These are phyloP conservation scores for Trametes elegans DNA, from an alignment of 768 basidiomycete species.

Conservation along the genomic window DNA sequence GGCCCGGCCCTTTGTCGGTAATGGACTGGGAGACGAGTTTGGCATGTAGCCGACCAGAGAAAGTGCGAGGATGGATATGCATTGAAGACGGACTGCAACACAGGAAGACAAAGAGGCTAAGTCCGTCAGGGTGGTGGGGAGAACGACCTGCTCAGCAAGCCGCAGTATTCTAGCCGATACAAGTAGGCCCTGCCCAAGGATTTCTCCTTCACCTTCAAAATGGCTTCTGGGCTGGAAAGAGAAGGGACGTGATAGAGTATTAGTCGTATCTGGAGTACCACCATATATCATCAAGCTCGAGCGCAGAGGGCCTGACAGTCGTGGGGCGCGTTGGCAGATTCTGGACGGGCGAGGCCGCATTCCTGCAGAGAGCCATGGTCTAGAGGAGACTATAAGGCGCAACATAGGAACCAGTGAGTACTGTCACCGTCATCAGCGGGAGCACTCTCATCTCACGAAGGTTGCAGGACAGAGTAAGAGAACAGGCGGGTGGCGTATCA, in stretches of 20 bases:
- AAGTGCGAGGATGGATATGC: not conserved
- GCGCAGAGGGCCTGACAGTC: not conserved
- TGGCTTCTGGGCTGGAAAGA: no score
- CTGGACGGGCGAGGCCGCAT: not conserved
- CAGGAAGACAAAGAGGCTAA: not conserved
- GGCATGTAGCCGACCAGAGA: no score
- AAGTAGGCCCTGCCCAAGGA: slow-evolving; percentile 8
- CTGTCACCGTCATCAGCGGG: no score
- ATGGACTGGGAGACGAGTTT: no score
- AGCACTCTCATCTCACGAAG: no score
- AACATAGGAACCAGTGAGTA: no score
- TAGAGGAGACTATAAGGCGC: no score
- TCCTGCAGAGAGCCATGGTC: not conserved
- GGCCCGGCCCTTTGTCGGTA: no score
- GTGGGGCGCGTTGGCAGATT: not conserved
- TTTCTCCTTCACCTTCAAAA: no score
- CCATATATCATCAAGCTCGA: no score
- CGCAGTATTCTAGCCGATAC: not conserved
- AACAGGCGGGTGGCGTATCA: no score
- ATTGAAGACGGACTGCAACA: not conserved
- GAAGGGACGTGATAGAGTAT: slow-evolving; percentile 1
- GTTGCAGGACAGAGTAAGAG: not conserved
- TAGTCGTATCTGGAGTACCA: not conserved
- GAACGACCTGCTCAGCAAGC: no score
- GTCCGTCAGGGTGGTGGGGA: not conserved